Base-by-base conservation (phyloP, 345 rosid species). In the Populus alba region DNA sequence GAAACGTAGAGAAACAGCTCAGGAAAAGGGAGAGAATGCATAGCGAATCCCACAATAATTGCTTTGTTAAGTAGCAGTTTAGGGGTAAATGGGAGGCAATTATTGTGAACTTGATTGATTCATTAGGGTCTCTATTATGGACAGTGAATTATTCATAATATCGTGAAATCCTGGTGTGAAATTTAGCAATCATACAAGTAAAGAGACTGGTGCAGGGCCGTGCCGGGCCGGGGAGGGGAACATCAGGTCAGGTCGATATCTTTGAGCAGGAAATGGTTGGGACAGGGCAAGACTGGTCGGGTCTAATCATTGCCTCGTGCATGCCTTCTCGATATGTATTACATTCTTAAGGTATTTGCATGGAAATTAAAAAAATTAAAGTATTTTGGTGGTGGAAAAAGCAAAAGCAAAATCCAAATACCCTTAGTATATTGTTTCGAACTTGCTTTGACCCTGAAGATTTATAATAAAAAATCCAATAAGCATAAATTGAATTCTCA, bases 241-340 rank as follows among this genome's bases (percentile, higher is more conserved):
- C 27, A n/a, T 57, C 15, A 57, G 15, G 29, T 57, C 13, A 23
- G 63, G 27, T 57, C 62, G 23, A 3, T 22, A 8, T 22, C 25
- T 22, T 22, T 55, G 63, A 57, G 10, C 63, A 57, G 63, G 25
- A 15, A 83, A 76, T 76, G 79, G 18, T 6, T 37, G 77, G 57
- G 85, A 81, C 87, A 81, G 20, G 75, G 71, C 65, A 80, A n/a
- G 81, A 77, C 66, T 66, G 82, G 70, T 66, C 53, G 87, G 70
- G 87, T 84, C 77, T 75, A 84, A 81, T 86, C 85, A 88, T 78
- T 81, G 87, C 80, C 84, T 75, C 12, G n/a, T 82, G 80, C 79
- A 69, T 57, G 74, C 79, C 57, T 3, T 73, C 29, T 16, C 49
- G 11, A 18, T 62, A 27, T 71, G 71, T 73, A 75, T 63, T n/a